phyloP scores from a whole-genome alignment of 352 stramenopile genomes.

The Globisporangium megalacanthum region DNA sequence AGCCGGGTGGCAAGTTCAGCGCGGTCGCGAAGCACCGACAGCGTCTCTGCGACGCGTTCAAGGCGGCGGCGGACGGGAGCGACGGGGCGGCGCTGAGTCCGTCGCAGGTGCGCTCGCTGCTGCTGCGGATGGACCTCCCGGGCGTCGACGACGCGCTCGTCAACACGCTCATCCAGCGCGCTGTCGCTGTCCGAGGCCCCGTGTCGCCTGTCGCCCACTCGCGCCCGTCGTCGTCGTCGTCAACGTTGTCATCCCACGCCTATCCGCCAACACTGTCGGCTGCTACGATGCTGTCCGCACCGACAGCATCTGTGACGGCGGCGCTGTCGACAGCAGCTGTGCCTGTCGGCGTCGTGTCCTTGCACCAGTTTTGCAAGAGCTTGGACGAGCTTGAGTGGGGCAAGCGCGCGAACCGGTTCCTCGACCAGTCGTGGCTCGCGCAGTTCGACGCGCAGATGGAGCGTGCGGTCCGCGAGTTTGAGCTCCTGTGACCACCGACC shows the following conservation, averaged over 20 bases:
- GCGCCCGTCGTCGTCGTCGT: neutral
- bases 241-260: neutral
- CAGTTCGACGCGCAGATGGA: slow-evolving; percentile 84
- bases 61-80: slow-evolving; percentile 25
- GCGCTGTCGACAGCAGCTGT: neutral
- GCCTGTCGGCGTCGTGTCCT: slow-evolving; percentile 22
- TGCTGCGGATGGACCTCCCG: slow-evolving; percentile 41
- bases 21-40: slow-evolving; percentile 47
- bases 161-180: slow-evolving; percentile 38
- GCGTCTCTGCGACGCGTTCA: slow-evolving; percentile 65
- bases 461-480: slow-evolving; percentile 58
- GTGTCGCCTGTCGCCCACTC: neutral
- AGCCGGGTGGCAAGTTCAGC: slow-evolving; percentile 23
- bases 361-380: slow-evolving; percentile 42
- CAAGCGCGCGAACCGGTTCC: slow-evolving; percentile 71
- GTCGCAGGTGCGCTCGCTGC: slow-evolving; percentile 38
- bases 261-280: neutral
- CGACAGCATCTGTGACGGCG: neutral
- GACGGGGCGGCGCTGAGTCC: slow-evolving; percentile 32
- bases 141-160: slow-evolving; percentile 44
- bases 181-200: slow-evolving; percentile 13
- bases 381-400: slow-evolving; percentile 60
- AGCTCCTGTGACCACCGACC: slow-evolving; percentile 35
- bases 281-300: slow-evolving; percentile 1
- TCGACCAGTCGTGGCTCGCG: slow-evolving; percentile 69